A percentile compares a stretch with the other conserved stretches of the same genome.
Evolutionary conservation across 306 rosid species (phyloP).

Genomic region (Dryas drummondii): DNA sequence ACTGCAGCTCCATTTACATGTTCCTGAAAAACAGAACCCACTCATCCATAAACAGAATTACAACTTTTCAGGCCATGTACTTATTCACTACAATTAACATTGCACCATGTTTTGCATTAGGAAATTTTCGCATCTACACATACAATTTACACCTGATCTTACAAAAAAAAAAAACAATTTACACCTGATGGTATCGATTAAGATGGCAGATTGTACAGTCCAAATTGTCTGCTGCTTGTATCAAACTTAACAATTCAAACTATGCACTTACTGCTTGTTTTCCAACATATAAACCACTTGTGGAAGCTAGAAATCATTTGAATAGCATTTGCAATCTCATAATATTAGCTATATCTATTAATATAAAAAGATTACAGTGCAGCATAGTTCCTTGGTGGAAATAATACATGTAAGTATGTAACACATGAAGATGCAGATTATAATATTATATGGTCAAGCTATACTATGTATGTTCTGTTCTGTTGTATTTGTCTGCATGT

Average conservation of each 20-base stretch:
- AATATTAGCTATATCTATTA: neutral
- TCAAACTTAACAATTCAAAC: neutral
- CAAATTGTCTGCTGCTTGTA: neutral
- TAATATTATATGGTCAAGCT: too few species aligned
- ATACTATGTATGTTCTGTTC: neutral
- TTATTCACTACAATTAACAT: neutral
- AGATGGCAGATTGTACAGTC: neutral
- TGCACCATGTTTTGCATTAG: neutral
- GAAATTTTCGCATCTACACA: neutral
- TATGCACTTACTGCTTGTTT: neutral
- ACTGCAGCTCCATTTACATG: constrained; percentile 62
- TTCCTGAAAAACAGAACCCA: constrained; percentile 42
- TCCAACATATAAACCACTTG: neutral
- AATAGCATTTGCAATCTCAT: neutral
- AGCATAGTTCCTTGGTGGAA: neutral
- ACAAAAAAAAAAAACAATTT: too few species aligned
- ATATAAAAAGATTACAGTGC: neutral
- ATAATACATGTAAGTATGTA: neutral
- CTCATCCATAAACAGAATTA: neutral
- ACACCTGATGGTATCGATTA: neutral
- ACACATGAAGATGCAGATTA: neutral
- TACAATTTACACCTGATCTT: neutral
- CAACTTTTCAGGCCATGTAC: neutral
- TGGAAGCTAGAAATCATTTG: neutral
- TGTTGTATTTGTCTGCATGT: neutral